Base-by-base conservation (phyloP, 352 stramenopile genomes). In the Lagenidium giganteum region DNA sequence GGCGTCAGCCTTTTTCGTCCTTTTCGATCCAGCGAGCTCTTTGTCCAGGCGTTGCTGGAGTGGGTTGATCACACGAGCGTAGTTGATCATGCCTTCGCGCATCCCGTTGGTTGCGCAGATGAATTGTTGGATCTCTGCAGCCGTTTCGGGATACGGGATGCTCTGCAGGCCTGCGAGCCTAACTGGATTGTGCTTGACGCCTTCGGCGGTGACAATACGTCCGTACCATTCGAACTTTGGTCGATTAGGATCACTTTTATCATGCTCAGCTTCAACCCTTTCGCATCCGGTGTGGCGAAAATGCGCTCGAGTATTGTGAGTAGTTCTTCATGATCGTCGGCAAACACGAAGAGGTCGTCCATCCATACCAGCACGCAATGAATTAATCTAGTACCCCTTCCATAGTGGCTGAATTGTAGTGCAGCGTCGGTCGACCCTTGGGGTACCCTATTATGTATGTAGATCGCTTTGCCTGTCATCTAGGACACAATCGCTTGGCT, bases 351-450 rank as follows among this genome's bases (percentile, higher is more conserved):
- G 9, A 60, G 14, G 23, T 59, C 54, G 25, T 64, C 54, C 9
- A 64, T 55, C 47, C 54, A 64, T 8, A 62, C 46, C 3, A 66
- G 29, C 8, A 61, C 12, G 18, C 62, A 3, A 64, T 31, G 30
- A 61, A n/a, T 20, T 36, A 11, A 7, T 14, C 25, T 14, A 55
- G 21, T 1, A 50, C 42, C 3, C 7, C 22, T 18, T 64, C 38
- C 27, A 59, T 61, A 26, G 45, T 57, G 8, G 13, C 3, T 33
- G 28, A 63, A 63, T 18, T 64, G 43, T 5, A 59, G 4, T 13
- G 44, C 44, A 7, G 44, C 42, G 37, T 61, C 40, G 17, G 38
- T 47, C 11, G 24, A 51, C 13, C 53, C 53, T 57, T 67, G 63
- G 2, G 47, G 45, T n/a, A 64, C 52, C 9, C 50, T 32, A 11